A percentile compares a stretch with the other conserved stretches of the same genome.
phyloP scores from a whole-genome alignment of 331 rosid genomes.

The Pyracantha coccinea region DNA sequence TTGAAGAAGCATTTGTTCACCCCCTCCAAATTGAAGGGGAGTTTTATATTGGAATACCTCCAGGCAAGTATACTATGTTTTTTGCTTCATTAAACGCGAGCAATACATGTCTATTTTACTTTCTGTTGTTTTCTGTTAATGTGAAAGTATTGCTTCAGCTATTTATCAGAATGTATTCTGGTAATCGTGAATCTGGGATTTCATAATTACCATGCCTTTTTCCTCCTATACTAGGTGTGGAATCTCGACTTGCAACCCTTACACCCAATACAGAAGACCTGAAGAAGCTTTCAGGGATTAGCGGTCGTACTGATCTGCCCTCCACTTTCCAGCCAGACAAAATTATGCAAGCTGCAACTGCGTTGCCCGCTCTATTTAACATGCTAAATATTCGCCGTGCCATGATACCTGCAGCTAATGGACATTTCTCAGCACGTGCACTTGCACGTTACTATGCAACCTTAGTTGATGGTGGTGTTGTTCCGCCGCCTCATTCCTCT shows the following conservation, averaged over 20 bases:
- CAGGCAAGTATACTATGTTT: constrained; percentile 50
- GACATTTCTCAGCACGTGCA: constrained; percentile 94
- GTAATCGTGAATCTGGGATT: too few relatives aligned
- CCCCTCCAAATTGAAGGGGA: constrained; percentile 91
- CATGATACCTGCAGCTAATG: constrained; percentile 89
- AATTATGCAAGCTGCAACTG: constrained; percentile 36
- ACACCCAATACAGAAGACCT: constrained; percentile 53
- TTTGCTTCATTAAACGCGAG: background rate
- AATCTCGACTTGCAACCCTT: constrained; percentile 86
- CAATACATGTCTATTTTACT: background rate
- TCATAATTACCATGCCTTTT: too few relatives aligned
- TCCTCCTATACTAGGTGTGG: constrained; percentile 49
- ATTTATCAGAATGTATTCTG: too few relatives aligned
- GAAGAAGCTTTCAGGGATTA: constrained; percentile 36
- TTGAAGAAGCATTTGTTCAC: constrained; percentile 77
- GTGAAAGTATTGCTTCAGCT: too few relatives aligned
- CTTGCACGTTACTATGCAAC: constrained; percentile 95
- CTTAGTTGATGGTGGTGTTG: constrained; percentile 67
- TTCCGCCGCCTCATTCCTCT: constrained; percentile 80
- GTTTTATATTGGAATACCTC: constrained; percentile 87
- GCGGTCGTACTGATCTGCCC: constrained; percentile 50
- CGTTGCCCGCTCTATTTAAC: constrained; percentile 54
- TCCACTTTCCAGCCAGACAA: constrained; percentile 62
- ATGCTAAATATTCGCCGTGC: constrained; percentile 72
- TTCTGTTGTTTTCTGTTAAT: background rate